Percentiles rank a stretch among this genome's conserved stretches.
Conservation (phyloP, 2,329 filamentous ascomycete species). For the Drechslerella stenobrocha region DNA sequence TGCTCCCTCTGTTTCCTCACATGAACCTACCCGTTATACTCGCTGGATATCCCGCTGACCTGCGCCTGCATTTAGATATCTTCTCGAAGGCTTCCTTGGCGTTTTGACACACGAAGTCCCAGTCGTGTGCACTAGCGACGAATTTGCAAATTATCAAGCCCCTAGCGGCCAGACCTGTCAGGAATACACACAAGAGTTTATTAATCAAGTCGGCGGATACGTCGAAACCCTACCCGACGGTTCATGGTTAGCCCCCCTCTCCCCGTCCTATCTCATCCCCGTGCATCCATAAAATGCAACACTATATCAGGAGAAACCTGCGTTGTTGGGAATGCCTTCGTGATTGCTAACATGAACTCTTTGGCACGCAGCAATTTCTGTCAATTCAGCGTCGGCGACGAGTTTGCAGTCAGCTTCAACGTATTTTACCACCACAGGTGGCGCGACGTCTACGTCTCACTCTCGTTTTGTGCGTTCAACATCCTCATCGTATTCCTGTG, state of each 20-base stretch:
- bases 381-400: slow-evolving; percentile 64
- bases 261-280: background rate
- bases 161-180: slow-evolving; percentile 66
- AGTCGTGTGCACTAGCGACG: slow-evolving; percentile 62
- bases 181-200: slow-evolving; percentile 63
- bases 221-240: slow-evolving; percentile 62
- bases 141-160: slow-evolving; percentile 65
- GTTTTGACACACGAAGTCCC: slow-evolving; percentile 62
- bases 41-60: no score
- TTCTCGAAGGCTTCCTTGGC: slow-evolving; percentile 66
- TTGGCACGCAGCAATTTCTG: slow-evolving; percentile 62
- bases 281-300: background rate
- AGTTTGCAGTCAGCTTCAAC: slow-evolving; percentile 65
- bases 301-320: background rate
- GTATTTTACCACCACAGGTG: slow-evolving; percentile 66
- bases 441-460: slow-evolving; percentile 63
- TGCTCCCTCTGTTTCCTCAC: background rate
- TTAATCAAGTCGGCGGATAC: slow-evolving; percentile 64
- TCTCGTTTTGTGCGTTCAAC: slow-evolving; percentile 66
- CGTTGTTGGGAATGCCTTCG: slow-evolving; percentile 55
- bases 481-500: slow-evolving; percentile 62
- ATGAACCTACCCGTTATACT: background rate
- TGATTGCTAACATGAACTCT: background rate
- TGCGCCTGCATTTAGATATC: no score
- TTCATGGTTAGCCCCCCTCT: slow-evolving; percentile 5